These are phyloP conservation scores for Cucurbitaria berberidis DNA, from an alignment of 2,329 filamentous ascomycete species.

Conservation along the genomic window DNA sequence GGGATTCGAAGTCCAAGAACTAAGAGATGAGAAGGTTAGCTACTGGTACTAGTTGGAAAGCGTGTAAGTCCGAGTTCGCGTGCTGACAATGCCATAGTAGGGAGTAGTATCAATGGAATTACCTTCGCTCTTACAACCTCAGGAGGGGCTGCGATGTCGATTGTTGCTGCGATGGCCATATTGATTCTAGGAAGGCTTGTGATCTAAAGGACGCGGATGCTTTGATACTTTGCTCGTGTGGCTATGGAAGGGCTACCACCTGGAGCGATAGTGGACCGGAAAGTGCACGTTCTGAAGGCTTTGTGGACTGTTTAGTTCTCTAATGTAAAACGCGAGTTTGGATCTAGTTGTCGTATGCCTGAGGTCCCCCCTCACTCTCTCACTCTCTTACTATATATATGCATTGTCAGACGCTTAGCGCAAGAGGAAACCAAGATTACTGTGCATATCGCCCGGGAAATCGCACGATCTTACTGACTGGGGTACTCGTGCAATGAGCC, in stretches of 20 bases:
- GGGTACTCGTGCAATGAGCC: constrained; percentile 32
- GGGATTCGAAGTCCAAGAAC: constrained; percentile 21
- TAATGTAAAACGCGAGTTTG: no score
- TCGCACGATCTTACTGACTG: neutral
- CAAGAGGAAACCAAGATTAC: neutral
- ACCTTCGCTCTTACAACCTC: constrained; percentile 20
- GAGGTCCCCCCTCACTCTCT: no score
- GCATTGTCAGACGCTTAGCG: neutral
- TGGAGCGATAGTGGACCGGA: neutral
- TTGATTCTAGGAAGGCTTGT: neutral
- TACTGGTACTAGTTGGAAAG: neutral
- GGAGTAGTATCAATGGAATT: neutral
- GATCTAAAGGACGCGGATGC: neutral
- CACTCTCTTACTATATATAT: neutral
- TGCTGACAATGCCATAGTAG: neutral
- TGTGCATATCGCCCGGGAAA: neutral
- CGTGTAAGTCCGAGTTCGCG: neutral
- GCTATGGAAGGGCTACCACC: neutral
- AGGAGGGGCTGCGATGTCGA: constrained; percentile 26
- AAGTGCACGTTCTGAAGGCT: no score
- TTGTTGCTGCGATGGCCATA: constrained; percentile 17
- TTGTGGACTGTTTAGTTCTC: no score
- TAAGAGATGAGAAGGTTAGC: neutral
- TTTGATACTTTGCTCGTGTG: neutral
- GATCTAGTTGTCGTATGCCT: no score